Percentiles rank a stretch among this genome's conserved stretches.
Evolutionary conservation across 176 grass and related monocot genomes (phyloP).

Genomic region (Paspalum vaginatum): DNA sequence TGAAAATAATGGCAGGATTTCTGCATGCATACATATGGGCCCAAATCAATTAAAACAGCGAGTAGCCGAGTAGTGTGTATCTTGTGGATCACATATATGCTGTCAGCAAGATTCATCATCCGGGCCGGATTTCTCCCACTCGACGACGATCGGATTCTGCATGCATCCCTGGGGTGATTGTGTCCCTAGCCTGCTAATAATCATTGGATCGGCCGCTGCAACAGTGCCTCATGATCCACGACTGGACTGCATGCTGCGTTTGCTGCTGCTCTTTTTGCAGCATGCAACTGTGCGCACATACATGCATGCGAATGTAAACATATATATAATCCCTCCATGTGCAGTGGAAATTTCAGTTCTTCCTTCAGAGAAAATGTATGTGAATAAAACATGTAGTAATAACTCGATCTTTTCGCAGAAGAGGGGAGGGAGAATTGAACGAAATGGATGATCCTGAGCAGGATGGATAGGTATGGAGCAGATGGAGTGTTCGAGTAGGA

Average conservation of each 20-base stretch:
- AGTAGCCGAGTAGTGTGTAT: no score
- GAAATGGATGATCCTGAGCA: background rate
- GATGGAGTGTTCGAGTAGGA: no score
- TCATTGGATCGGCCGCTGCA: conserved; percentile 47
- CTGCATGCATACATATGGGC: no score
- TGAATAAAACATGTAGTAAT: background rate
- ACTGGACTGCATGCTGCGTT: conserved; percentile 4
- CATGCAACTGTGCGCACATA: background rate
- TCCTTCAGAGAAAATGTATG: background rate
- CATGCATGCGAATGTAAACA: background rate
- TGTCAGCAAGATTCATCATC: conserved; percentile 39
- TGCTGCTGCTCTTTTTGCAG: conserved; percentile 22
- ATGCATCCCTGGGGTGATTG: conserved; percentile 42
- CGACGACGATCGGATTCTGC: conserved; percentile 41
- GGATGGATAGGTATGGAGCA: background rate
- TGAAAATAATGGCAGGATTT: background rate
- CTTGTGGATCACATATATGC: background rate
- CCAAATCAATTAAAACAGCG: no score
- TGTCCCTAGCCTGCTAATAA: conserved; percentile 27
- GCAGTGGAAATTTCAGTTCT: background rate
- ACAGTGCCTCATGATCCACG: conserved; percentile 7
- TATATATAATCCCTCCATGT: no score
- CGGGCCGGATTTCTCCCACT: conserved; percentile 6
- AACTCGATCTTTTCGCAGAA: background rate
- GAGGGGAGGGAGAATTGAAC: background rate